These are phyloP conservation scores for Dissophora globulifera DNA, from an alignment of 192 early-diverging fungal genomes.

Conservation along the genomic window DNA sequence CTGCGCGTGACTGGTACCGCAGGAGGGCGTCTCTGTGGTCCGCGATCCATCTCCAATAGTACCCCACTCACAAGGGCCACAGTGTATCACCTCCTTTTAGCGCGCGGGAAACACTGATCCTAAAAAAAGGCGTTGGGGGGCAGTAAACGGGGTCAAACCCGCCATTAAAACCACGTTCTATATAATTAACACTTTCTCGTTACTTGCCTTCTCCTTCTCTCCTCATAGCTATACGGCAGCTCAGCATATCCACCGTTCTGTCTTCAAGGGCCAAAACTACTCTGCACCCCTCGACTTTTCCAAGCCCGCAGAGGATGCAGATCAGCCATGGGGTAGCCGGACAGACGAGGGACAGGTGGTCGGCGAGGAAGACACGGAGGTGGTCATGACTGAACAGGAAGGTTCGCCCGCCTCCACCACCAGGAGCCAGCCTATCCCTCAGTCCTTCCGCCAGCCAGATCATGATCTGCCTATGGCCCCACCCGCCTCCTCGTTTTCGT, in stretches of 20 bases:
- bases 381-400: not conserved
- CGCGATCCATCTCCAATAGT: too few species aligned
- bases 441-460: not conserved
- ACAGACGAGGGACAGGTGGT: not conserved
- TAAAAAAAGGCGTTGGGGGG: not conserved
- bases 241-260: conserved; percentile 37
- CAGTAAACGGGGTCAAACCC: conserved; percentile 7
- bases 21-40: too few species aligned
- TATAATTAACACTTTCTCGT: too few species aligned
- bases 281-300: conserved; percentile 53
- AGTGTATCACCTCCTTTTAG: too few species aligned
- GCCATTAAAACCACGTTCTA: conserved; percentile 42
- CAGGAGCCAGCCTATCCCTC: not conserved
- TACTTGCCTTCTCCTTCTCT: not conserved
- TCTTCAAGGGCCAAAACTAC: conserved; percentile 51
- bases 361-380: conserved; percentile 8
- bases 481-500: conserved; percentile 15
- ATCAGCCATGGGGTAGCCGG: not conserved
- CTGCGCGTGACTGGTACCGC: too few species aligned
- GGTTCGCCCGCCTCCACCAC: not conserved
- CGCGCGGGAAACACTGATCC: too few species aligned
- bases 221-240: conserved; percentile 44
- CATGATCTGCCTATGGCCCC: not conserved
- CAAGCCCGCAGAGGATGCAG: not conserved
- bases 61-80: too few species aligned